Percentiles rank a stretch among this genome's conserved stretches.
phyloP scores from a whole-genome alignment of 2,329 filamentous ascomycete species.

The Ceratocystis variospora region DNA sequence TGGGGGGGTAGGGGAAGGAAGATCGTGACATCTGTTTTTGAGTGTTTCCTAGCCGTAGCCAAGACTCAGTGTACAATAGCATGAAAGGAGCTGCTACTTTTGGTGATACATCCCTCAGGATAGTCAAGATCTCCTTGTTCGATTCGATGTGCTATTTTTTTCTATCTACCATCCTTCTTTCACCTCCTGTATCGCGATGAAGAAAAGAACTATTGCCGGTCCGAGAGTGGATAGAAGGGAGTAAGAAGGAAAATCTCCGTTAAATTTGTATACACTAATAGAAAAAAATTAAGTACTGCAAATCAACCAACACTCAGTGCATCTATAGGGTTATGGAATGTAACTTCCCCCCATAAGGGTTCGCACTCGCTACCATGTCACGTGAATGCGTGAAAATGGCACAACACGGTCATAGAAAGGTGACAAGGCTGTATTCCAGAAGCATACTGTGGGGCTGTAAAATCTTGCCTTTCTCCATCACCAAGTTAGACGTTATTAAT shows the following conservation, averaged over 20 bases:
- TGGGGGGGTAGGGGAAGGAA: neutral
- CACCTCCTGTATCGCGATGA: neutral
- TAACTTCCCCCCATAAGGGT: neutral
- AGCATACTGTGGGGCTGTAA: no score
- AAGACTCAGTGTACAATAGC: neutral
- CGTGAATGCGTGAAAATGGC: neutral
- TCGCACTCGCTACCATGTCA: neutral
- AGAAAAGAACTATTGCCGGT: neutral
- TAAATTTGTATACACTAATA: neutral
- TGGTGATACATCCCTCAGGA: neutral
- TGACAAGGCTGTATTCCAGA: neutral
- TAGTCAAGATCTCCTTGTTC: conserved; percentile 7
- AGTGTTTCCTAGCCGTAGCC: neutral
- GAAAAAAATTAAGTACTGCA: neutral
- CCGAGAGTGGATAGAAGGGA: neutral
- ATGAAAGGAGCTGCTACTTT: neutral
- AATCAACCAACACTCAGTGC: neutral
- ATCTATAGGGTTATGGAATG: neutral
- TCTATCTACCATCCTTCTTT: conserved; percentile 8
- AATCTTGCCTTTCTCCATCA: no score
- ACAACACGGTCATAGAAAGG: neutral
- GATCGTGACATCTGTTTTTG: neutral
- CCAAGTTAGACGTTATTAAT: neutral
- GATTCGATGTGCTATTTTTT: conserved; percentile 6
- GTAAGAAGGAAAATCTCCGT: neutral